A percentile compares a stretch with the other conserved stretches of the same genome.
Conservation (phyloP, 164 flowering plant genomes). For the Magnolia changhungtana region DNA sequence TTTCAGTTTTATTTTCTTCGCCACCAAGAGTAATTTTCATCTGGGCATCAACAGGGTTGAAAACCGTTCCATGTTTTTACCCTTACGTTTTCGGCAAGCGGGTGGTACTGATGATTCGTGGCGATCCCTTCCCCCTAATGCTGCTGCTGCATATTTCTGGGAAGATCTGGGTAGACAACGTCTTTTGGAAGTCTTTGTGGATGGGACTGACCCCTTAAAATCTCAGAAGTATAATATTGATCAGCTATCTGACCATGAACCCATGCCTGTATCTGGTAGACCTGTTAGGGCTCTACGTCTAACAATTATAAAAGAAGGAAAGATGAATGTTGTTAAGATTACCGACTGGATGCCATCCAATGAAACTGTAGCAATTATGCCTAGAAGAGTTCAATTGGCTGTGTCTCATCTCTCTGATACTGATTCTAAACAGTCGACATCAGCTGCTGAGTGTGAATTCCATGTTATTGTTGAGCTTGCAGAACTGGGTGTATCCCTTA, state of each 20-base stretch:
- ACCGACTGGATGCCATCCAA: constrained; percentile 90
- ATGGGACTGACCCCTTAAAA: constrained; percentile 56
- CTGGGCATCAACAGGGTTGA: constrained; percentile 66
- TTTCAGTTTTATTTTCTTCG: background rate
- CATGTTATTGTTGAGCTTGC: constrained; percentile 76
- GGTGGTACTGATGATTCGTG: constrained; percentile 80
- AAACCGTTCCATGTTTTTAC: constrained; percentile 75
- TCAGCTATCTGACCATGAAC: constrained; percentile 74
- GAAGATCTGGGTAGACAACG: constrained; percentile 91
- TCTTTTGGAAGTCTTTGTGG: constrained; percentile 67
- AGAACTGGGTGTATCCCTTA: constrained; percentile 85
- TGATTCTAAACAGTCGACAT: constrained; percentile 30
- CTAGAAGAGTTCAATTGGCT: constrained; percentile 26
- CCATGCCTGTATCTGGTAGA: constrained; percentile 44
- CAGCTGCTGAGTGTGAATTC: constrained; percentile 56
- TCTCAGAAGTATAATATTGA: constrained; percentile 76
- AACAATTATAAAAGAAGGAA: constrained; percentile 72
- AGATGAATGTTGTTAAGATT: constrained; percentile 65
- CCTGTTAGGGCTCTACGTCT: constrained; percentile 63
- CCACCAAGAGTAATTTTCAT: background rate
- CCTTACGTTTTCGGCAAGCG: constrained; percentile 85
- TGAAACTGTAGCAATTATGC: constrained; percentile 31
- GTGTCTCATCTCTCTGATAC: constrained; percentile 28
- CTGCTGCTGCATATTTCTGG: constrained; percentile 87
- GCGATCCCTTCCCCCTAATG: constrained; percentile 66